Percentiles rank a stretch among this genome's conserved stretches.
Evolutionary conservation across 768 basidiomycete species (phyloP).

Genomic region (Panaeolus papilionaceus): DNA sequence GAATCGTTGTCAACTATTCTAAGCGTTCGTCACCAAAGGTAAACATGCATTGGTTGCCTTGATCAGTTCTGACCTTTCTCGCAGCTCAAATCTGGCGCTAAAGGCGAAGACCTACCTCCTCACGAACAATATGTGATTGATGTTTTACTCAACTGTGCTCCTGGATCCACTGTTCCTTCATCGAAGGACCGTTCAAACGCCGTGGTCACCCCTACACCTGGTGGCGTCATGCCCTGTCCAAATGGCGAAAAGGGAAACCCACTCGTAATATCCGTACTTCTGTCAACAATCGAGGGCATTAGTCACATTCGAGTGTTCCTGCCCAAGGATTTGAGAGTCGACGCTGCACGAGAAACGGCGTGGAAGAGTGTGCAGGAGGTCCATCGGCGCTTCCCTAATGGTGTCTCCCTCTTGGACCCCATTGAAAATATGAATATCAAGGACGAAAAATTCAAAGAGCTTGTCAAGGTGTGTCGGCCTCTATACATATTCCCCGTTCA

Average conservation of each 20-base stretch:
- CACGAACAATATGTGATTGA: constrained; percentile 95
- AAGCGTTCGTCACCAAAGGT: constrained; percentile 89
- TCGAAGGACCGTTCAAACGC: constrained; percentile 55
- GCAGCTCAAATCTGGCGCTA: constrained; percentile 71
- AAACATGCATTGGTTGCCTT: constrained; percentile 20
- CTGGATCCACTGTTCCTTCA: constrained; percentile 56
- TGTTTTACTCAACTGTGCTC: constrained; percentile 83
- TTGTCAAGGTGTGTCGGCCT: constrained; percentile 67
- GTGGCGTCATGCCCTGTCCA: constrained; percentile 78
- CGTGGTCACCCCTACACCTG: constrained; percentile 60
- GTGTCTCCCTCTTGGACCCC: constrained; percentile 88
- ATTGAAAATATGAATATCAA: constrained; percentile 95
- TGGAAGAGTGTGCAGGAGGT: constrained; percentile 94
- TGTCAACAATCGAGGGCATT: constrained; percentile 87
- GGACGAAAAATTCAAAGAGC: constrained; percentile 88
- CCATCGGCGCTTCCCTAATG: constrained; percentile 88
- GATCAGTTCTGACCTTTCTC: background rate
- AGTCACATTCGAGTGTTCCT: constrained; percentile 87
- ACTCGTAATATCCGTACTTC: constrained; percentile 85
- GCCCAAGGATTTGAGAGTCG: constrained; percentile 87
- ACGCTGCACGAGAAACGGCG: constrained; percentile 76
- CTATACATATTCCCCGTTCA: background rate
- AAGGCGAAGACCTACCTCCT: constrained; percentile 72
- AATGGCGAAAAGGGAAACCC: constrained; percentile 77
- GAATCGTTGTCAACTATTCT: constrained; percentile 90